A percentile compares a stretch with the other conserved stretches of the same genome.
phyloP scores from a whole-genome alignment of 495 filamentous ascomycete species.

The Xylaria acuta region DNA sequence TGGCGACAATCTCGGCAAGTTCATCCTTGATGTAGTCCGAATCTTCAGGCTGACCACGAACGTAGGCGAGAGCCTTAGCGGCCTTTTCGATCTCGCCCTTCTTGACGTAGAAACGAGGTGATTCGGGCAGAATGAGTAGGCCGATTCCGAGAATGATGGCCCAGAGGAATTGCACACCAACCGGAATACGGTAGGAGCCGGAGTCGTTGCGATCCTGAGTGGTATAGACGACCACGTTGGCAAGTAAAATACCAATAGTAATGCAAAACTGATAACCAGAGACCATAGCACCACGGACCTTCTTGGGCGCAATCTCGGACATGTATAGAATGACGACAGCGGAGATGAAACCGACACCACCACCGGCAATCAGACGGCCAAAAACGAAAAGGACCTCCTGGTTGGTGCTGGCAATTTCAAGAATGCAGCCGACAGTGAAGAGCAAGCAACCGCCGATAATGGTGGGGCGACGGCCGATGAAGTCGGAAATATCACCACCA shows the following conservation, averaged over 20 bases:
- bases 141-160: slow-evolving; percentile 65
- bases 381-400: slow-evolving; percentile 70
- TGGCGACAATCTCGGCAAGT: slow-evolving; percentile 73
- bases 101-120: slow-evolving; percentile 68
- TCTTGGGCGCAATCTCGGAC: slow-evolving; percentile 70
- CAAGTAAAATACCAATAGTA: slow-evolving; percentile 72
- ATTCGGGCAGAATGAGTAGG: slow-evolving; percentile 61
- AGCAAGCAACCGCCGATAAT: slow-evolving; percentile 65
- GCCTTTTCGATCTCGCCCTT: slow-evolving; percentile 62
- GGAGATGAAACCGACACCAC: slow-evolving; percentile 63
- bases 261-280: slow-evolving; percentile 75
- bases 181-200: slow-evolving; percentile 75
- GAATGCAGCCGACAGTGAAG: slow-evolving; percentile 63
- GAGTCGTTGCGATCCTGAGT: slow-evolving; percentile 65
- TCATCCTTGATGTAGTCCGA: slow-evolving; percentile 71
- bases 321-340: slow-evolving; percentile 73
- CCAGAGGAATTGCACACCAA: slow-evolving; percentile 71
- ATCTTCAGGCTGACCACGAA: slow-evolving; percentile 62
- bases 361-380: slow-evolving; percentile 68
- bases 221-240: slow-evolving; percentile 68
- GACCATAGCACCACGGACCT: slow-evolving; percentile 72
- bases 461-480: slow-evolving; percentile 65
- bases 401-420: slow-evolving; percentile 63
- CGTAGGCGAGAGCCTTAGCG: slow-evolving; percentile 51
- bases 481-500: slow-evolving; percentile 67